These are phyloP conservation scores for Byssothecium circinans DNA, from an alignment of 2,329 filamentous ascomycete species.

Conservation along the genomic window DNA sequence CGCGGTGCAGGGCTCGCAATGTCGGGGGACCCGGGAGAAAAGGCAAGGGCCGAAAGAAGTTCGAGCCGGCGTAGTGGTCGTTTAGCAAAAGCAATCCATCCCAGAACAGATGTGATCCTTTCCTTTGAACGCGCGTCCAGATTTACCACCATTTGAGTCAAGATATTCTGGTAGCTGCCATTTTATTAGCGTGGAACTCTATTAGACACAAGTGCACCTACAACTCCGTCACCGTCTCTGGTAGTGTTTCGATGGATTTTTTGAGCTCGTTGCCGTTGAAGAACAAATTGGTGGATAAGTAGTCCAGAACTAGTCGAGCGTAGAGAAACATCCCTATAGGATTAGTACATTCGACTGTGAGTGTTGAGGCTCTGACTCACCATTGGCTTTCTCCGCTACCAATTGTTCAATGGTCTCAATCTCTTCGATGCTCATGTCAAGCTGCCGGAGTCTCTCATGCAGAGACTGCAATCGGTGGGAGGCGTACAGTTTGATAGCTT, in stretches of 20 bases:
- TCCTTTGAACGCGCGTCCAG: slow-evolving; percentile 4
- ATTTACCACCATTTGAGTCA: slow-evolving; percentile 3
- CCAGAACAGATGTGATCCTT: slow-evolving; percentile 11
- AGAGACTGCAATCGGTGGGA: slow-evolving; percentile 4
- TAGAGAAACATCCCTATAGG: slow-evolving; percentile 16
- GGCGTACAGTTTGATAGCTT: slow-evolving; percentile 10
- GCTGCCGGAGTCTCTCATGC: slow-evolving; percentile 6
- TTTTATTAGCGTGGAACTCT: not conserved
- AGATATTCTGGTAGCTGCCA: slow-evolving; percentile 8
- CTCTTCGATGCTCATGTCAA: slow-evolving; percentile 7
- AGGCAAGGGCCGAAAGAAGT: slow-evolving; percentile 14
- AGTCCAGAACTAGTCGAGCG: slow-evolving; percentile 14
- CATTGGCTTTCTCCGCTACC: slow-evolving; percentile 4
- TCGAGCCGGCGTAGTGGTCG: slow-evolving; percentile 10
- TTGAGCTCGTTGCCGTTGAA: slow-evolving; percentile 10
- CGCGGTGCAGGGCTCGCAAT: slow-evolving; percentile 1
- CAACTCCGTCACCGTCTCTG: slow-evolving; percentile 5
- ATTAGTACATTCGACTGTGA: not conserved
- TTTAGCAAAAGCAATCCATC: slow-evolving; percentile 15
- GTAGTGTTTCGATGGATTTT: slow-evolving; percentile 10
- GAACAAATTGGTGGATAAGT: slow-evolving; percentile 11
- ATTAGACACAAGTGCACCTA: not conserved
- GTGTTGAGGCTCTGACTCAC: not conserved
- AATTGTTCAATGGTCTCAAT: slow-evolving; percentile 7
- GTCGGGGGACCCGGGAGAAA: slow-evolving; percentile 13